Evolutionary conservation across 495 filamentous ascomycete species (phyloP).

Genomic region (Penicillium cinerascens): DNA sequence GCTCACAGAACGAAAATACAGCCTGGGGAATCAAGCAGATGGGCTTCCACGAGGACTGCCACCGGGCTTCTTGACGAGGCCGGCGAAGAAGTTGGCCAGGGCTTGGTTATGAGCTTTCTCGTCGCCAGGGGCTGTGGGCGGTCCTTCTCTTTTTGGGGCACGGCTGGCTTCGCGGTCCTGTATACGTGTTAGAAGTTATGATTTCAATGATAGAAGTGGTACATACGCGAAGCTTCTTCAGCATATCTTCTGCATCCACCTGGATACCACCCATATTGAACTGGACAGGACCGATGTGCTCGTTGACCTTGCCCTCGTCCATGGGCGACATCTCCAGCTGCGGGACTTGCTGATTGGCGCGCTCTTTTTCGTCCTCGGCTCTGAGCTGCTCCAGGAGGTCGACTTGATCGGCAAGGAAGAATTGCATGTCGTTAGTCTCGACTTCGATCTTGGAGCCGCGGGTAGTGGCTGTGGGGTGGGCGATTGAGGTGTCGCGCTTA

Average conservation of each 20-base stretch:
- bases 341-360: conserved; percentile 34
- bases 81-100: conserved; percentile 64
- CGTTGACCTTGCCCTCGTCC: conserved; percentile 63
- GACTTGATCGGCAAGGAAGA: conserved; percentile 70
- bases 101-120: conserved; percentile 65
- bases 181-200: conserved; percentile 11
- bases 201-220: not conserved
- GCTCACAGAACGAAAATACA: conserved; percentile 34
- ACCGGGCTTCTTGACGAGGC: conserved; percentile 57
- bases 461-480: conserved; percentile 45
- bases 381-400: conserved; percentile 67
- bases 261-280: conserved; percentile 98
- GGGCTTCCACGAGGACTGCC: conserved; percentile 43
- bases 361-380: conserved; percentile 59
- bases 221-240: conserved; percentile 78
- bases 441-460: conserved; percentile 56
- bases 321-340: conserved; percentile 46
- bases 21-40: conserved; percentile 29
- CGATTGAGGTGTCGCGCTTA: conserved; percentile 53
- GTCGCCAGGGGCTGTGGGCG: conserved; percentile 38
- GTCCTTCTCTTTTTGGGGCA: conserved; percentile 41
- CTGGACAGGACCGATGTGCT: conserved; percentile 92
- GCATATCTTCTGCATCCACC: conserved; percentile 93
- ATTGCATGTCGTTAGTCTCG: conserved; percentile 71
- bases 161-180: conserved; percentile 57